Base-by-base conservation (phyloP, 495 filamentous ascomycete species). In the Neurospora sp. region DNA sequence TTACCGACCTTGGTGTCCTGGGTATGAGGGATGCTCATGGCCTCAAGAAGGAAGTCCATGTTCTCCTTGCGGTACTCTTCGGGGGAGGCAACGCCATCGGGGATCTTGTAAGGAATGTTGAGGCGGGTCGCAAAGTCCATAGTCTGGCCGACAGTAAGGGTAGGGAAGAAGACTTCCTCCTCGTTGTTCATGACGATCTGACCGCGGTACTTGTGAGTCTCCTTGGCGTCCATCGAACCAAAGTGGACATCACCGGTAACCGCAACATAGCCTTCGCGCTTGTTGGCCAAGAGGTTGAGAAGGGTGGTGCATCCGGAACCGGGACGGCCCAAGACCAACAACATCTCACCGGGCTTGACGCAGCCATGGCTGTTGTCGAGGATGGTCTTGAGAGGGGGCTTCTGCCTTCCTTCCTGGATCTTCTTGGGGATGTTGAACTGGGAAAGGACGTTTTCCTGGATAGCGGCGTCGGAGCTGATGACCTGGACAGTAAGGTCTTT, bases 251-350 rank as follows among this genome's bases (percentile, higher is more conserved):
- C 87, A 6, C 92, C 92, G 54, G 86, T 85, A 5, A 94, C 83
- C 6, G 83, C 86, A 9, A 89, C 87, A 74, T 91, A 94, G 69
- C 92, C 92, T 73, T 84, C 84, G 6, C 92, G 84, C 76, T 91
- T 89, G 75, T 94, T 94, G 15, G 90, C 86, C 43, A 96, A 88
- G 15, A 90, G 83, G 77, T 93, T 94, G n/a, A 96, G 83, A 71
- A 95, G 92, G 0, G 92, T 92, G 0, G 93, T 92, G 78, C 93
- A 96, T 19, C 93, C 93, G 36, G 81, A 81, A 74, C 90, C 93
- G 17, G 93, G 93, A 31, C 90, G 88, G 21, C 92, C 93, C 28
- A 95, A 85, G 1, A 95, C 92, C 21, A 95, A 85, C 48, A 96
- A 83, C 90, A 93, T 93, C 82, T 96, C 93, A 17, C 93, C 93